phyloP scores from a whole-genome alignment of 306 rosid genomes.

The Casuarina equisetifolia region DNA sequence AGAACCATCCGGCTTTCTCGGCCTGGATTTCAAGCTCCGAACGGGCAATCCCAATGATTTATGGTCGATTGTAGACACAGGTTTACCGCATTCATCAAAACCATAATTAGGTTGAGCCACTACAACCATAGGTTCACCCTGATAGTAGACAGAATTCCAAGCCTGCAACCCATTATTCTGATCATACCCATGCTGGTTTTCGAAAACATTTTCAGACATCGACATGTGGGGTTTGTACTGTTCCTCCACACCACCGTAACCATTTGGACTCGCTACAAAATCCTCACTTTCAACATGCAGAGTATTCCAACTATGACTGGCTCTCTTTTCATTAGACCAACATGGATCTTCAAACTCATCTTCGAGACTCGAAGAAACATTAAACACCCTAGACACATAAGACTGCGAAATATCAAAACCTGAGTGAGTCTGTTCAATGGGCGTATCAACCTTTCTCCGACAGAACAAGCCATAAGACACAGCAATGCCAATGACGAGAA shows the following conservation, averaged over 20 bases:
- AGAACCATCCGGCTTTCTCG: constrained; percentile 36
- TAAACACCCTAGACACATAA: constrained; percentile 68
- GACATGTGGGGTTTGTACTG: constrained; percentile 45
- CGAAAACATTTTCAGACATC: constrained; percentile 25
- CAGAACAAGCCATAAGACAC: constrained; percentile 82
- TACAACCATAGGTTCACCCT: constrained; percentile 53
- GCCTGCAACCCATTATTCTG: constrained; percentile 55
- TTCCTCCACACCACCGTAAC: constrained; percentile 45
- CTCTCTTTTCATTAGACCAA: constrained; percentile 52
- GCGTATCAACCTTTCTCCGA: constrained; percentile 53
- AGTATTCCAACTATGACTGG: constrained; percentile 40
- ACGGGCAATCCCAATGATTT: constrained; percentile 78
- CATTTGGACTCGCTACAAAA: constrained; percentile 19
- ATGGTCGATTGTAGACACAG: constrained; percentile 36
- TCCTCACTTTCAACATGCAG: constrained; percentile 40
- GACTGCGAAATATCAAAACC: constrained; percentile 37
- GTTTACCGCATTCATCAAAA: constrained; percentile 39
- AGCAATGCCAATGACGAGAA: constrained; percentile 79
- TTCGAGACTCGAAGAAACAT: constrained; percentile 50
- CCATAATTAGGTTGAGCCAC: constrained; percentile 57
- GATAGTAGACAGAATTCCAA: constrained; percentile 70
- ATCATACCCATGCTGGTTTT: constrained; percentile 36
- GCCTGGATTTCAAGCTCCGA: constrained; percentile 62
- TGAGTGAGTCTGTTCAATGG: constrained; percentile 38
- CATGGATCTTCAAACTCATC: constrained; percentile 46